Evolutionary conservation across 2,329 filamentous ascomycete species (phyloP).

Genomic region (Penicillium oxalicum): DNA sequence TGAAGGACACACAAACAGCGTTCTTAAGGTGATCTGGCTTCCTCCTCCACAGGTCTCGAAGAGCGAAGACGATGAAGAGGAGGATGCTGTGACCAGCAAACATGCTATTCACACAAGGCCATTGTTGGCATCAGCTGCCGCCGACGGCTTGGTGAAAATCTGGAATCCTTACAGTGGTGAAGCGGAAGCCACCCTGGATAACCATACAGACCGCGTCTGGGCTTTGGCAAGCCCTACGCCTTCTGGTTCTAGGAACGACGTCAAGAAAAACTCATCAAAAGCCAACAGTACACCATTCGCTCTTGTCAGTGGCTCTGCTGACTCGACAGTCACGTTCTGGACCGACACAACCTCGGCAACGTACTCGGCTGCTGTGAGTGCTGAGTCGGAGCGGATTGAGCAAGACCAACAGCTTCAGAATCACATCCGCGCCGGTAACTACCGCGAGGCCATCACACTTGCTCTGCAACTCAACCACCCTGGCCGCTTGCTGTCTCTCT

Average conservation of each 20-base stretch:
- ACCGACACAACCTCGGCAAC: slow-evolving; percentile 81
- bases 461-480: slow-evolving; percentile 93
- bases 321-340: slow-evolving; percentile 94
- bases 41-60: slow-evolving; percentile 43
- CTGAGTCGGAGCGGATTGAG: slow-evolving; percentile 74
- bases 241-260: slow-evolving; percentile 29
- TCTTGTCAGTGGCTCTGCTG: slow-evolving; percentile 83
- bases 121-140: slow-evolving; percentile 72
- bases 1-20: slow-evolving; percentile 92
- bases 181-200: slow-evolving; percentile 82
- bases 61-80: slow-evolving; percentile 29
- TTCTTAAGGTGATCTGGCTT: slow-evolving; percentile 90
- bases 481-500: slow-evolving; percentile 73
- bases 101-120: slow-evolving; percentile 31
- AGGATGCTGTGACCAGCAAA: slow-evolving; percentile 24
- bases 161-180: slow-evolving; percentile 88
- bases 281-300: slow-evolving; percentile 49
- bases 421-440: slow-evolving; percentile 79
- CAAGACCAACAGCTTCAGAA: slow-evolving; percentile 94
- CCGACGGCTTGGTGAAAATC: slow-evolving; percentile 91
- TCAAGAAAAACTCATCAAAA: slow-evolving; percentile 26
- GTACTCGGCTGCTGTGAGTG: slow-evolving; percentile 65
- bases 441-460: slow-evolving; percentile 85
- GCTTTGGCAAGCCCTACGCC: slow-evolving; percentile 64
- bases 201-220: slow-evolving; percentile 95